Evolutionary conservation across 345 rosid genomes (phyloP), one percentile per base, ranked within the genome.

Genomic region (Salix exigua): DNA sequence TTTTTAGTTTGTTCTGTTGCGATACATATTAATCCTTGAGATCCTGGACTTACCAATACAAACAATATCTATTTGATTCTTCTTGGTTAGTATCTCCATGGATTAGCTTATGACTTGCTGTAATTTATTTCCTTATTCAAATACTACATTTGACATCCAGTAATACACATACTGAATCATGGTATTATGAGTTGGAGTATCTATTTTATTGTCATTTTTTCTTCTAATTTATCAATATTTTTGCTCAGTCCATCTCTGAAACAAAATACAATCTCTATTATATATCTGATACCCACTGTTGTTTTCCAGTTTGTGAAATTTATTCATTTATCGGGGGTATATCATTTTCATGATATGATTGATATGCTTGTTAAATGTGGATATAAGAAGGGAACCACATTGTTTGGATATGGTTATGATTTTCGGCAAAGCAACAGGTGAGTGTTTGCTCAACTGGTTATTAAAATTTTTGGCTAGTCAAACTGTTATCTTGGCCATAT

Each of bases 361-460:
- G 87, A 94, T 50, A 92, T 94, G 94, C 85, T 94, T 55, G 70
- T 89, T 75, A 85, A 80, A 38, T 88, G 92, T 60, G 97, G 95
- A 78, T 89, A 92, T 82, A 88, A 86, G 84, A 92, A 92, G 71
- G 97, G 97, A 71, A 86, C 90, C 77, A 90, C 98, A 2, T 85
- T 94, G 75, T 94, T 90, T 73, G 97, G 97, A 77, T 89, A 88
- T 79, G 98, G 97, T 78, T 91, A 91, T 85, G 98, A 94, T 87
- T 91, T 91, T 83, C 89, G 94, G 73, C 97, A 94, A 88, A 94
- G 97, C 87, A 94, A 89, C 78, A 90, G 97, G 97, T 91, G 68
- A 71, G 35, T 76, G 7, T 63, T 63, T 5, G 16, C 3, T 63
- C 28, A 14, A 4, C 16, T 63, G 10, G 67, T 63, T 25, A 14